Conservation (phyloP, 495 filamentous ascomycete genomes). For the Penicillium fimorum region DNA sequence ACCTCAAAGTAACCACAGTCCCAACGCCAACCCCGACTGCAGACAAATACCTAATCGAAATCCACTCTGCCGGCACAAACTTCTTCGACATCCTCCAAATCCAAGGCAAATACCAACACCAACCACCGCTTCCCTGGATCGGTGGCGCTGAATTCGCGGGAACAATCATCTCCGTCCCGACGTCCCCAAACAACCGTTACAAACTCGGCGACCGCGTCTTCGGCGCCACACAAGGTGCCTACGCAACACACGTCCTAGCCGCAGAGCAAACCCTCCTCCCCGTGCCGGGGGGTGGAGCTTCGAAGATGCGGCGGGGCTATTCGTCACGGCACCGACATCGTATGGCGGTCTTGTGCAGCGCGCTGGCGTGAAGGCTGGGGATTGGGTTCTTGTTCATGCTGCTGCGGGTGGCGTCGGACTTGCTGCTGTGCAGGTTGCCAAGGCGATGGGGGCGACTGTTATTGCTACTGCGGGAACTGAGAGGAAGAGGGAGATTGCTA, state of each 20-base stretch:
- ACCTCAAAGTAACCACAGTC: constrained; percentile 71
- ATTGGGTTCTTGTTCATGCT: constrained; percentile 89
- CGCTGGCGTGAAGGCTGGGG: constrained; percentile 71
- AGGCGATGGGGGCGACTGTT: constrained; percentile 84
- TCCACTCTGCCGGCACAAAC: constrained; percentile 87
- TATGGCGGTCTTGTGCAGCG: constrained; percentile 81
- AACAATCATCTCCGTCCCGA: constrained; percentile 63
- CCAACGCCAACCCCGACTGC: constrained; percentile 66
- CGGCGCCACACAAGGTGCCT: constrained; percentile 82
- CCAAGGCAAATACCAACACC: constrained; percentile 72
- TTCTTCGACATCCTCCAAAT: constrained; percentile 96
- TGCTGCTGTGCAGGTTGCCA: constrained; percentile 90
- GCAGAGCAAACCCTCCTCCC: constrained; percentile 65
- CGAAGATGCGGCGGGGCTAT: constrained; percentile 81
- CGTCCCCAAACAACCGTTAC: constrained; percentile 49
- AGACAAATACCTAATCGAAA: constrained; percentile 81
- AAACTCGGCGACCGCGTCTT: constrained; percentile 80
- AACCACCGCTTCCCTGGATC: constrained; percentile 78
- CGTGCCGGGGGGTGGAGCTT: constrained; percentile 79
- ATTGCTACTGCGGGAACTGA: constrained; percentile 81
- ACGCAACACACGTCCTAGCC: constrained; percentile 71
- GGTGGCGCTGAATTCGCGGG: constrained; percentile 86
- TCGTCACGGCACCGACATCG: constrained; percentile 87
- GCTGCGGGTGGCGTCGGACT: constrained; percentile 91
- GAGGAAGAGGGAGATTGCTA: constrained; percentile 76